Evolutionary conservation across 768 basidiomycete genomes (phyloP).

Genomic region (Phaeolepiota aurea): DNA sequence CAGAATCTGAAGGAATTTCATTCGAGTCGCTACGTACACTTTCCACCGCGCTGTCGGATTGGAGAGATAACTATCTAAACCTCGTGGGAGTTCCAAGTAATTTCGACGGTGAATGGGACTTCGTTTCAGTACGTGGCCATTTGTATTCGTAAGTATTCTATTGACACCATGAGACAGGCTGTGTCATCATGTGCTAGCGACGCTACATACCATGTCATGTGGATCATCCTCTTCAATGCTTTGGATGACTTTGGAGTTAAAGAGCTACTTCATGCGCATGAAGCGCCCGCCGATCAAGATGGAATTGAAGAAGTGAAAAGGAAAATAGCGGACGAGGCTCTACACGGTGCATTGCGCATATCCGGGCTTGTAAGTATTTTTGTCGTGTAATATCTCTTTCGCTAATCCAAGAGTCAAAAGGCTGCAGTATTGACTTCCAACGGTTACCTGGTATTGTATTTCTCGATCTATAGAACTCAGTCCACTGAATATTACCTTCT

Average conservation of each 20-base stretch:
- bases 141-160: conserved; percentile 2
- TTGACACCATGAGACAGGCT: conserved; percentile 20
- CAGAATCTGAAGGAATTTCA: conserved; percentile 72
- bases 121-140: conserved; percentile 45
- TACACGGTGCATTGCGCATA: conserved; percentile 81
- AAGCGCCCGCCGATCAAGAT: conserved; percentile 25
- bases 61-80: conserved; percentile 70
- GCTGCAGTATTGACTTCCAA: conserved; percentile 80
- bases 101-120: conserved; percentile 85
- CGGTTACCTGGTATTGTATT: conserved; percentile 65
- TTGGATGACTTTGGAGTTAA: conserved; percentile 80
- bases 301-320: conserved; percentile 58
- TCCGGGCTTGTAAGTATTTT: conserved; percentile 64
- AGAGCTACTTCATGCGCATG: conserved; percentile 47
- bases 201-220: conserved; percentile 88
- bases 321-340: conserved; percentile 72
- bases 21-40: conserved; percentile 52
- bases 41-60: conserved; percentile 49
- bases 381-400: conserved; percentile 3
- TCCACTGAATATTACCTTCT: conserved; percentile 2
- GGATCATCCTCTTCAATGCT: conserved; percentile 77
- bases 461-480: conserved; percentile 5
- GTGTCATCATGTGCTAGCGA: conserved; percentile 68
- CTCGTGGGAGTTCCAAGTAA: conserved; percentile 82
- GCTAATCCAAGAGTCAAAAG: conserved; percentile 21